Base-by-base conservation (phyloP, 495 filamentous ascomycete genomes). In the Cercophora newfieldiana region DNA sequence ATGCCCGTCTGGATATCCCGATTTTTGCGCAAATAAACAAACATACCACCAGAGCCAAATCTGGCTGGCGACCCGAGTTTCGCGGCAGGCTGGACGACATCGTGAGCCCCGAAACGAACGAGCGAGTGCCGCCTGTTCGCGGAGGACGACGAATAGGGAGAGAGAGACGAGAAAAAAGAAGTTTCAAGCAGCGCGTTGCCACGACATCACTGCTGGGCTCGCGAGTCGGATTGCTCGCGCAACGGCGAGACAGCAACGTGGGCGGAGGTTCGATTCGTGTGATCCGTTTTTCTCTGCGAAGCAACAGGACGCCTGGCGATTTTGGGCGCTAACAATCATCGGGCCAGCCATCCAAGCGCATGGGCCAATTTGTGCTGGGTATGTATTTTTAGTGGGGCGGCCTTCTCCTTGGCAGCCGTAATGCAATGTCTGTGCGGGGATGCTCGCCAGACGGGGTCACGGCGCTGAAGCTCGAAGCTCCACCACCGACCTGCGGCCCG, bases 31-130 rank as follows among this genome's bases (percentile, higher is more conserved):
- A 6, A 48, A 16, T 30, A 19, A n/a, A n/a, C n/a, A 64, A 59
- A 83, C 91, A 80, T 76, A 94, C 91, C 65, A 96, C 91, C 63
- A 96, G 80, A 71, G 90, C 89, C 60, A 96, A 80, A 74, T 93
- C 89, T 72, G 79, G 79, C 66, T 79, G 77, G 58, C 69, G 78
- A 59, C 69, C 72, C 19, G 71, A 71, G 25, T 64, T 59, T 59
- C 69, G 74, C 54, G 63, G 56, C 60, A 74, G 69, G 68, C 67
- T 70, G 49, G 69, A 56, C 51, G 72, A 64, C 76, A 77, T 77
- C 54, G 37, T 44, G 37, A 14, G 37, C 56, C 53, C 29, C 49
- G 64, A 51, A 47, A 55, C 12, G 12, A 28, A 48, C 19, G 63
- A 61, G 16, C 57, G 62, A 66, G 65, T 59, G 59, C 31, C 58